Conservation (phyloP, 2,329 filamentous ascomycete genomes). For the Talaromyces sp. region DNA sequence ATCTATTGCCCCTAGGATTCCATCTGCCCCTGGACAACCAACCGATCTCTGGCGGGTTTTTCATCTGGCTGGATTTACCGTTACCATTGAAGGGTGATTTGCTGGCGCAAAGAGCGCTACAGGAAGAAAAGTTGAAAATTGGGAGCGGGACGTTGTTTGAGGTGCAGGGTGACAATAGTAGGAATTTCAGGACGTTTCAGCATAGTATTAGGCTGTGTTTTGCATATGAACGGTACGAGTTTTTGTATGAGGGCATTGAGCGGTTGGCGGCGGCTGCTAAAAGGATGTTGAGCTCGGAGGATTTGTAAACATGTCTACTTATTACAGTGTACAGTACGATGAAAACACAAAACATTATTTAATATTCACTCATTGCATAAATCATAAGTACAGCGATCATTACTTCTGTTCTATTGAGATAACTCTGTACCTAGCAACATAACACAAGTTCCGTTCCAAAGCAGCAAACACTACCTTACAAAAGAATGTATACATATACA, state of each 20-base stretch:
- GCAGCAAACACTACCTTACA: neutral
- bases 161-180: slow-evolving; percentile 55
- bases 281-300: neutral
- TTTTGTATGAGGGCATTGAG: slow-evolving; percentile 64
- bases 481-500: neutral
- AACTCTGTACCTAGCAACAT: neutral
- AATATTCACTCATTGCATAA: neutral
- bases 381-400: neutral
- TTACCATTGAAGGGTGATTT: slow-evolving; percentile 50
- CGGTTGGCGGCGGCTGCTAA: slow-evolving; percentile 51
- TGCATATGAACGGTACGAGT: slow-evolving; percentile 66
- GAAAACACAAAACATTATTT: neutral
- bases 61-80: slow-evolving; percentile 73
- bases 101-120: slow-evolving; percentile 56
- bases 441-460: neutral
- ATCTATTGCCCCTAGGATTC: slow-evolving; percentile 64
- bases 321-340: neutral
- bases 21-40: slow-evolving; percentile 26
- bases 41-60: slow-evolving; percentile 72
- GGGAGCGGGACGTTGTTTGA: slow-evolving; percentile 69
- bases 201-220: slow-evolving; percentile 65
- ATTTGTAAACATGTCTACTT: neutral
- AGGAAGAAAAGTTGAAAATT: slow-evolving; percentile 64
- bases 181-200: slow-evolving; percentile 54
- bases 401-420: neutral